Conservation (phyloP, 1,284 basidiomycete species). For the Ustilago lituana region DNA sequence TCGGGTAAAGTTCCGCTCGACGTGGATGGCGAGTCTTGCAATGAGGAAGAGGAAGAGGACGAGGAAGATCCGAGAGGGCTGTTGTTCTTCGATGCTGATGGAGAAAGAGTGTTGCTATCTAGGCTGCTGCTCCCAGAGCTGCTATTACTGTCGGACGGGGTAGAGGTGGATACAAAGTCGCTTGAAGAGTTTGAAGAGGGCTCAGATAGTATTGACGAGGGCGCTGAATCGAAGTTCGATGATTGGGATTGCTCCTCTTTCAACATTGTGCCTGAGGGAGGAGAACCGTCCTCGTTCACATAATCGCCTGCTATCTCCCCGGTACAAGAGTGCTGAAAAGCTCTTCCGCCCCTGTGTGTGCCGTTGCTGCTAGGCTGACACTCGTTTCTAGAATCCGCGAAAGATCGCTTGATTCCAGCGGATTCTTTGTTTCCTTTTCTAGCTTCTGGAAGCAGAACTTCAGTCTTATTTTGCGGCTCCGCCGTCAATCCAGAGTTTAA, state of each 20-base stretch:
- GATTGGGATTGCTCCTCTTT: background rate
- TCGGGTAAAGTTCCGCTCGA: background rate
- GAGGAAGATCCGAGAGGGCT: background rate
- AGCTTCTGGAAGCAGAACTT: too few species aligned
- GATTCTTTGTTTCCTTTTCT: too few species aligned
- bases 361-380: too few species aligned
- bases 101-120: too few species aligned
- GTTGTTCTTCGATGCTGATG: background rate
- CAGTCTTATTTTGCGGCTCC: background rate
- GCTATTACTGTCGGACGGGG: too few species aligned
- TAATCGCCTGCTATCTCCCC: conserved; percentile 4
- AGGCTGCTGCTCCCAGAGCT: too few species aligned
- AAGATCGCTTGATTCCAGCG: too few species aligned
- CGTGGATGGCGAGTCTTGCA: background rate
- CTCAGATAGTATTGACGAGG: background rate
- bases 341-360: too few species aligned
- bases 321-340: too few species aligned
- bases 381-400: too few species aligned
- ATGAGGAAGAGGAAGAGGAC: background rate
- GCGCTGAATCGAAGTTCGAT: background rate
- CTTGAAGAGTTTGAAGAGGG: too few species aligned
- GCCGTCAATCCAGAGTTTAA: background rate
- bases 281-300: background rate
- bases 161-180: too few species aligned
- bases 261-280: background rate